These are phyloP conservation scores for Daldinia vernicosa DNA, from an alignment of 495 filamentous ascomycete genomes.

Conservation along the genomic window DNA sequence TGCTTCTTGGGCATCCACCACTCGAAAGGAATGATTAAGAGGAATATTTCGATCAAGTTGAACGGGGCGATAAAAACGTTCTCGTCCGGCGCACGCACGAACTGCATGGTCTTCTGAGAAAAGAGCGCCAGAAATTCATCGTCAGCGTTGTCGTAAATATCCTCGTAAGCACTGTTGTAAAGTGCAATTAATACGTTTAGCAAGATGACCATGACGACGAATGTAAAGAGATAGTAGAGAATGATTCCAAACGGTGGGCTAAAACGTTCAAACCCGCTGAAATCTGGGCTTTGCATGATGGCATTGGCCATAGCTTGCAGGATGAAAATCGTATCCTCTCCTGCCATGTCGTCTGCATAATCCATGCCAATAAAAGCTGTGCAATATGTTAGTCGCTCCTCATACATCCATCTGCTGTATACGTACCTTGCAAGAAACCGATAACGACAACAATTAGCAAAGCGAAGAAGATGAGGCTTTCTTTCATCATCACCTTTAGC, in stretches of 20 bases:
- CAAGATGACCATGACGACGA: conserved; percentile 93
- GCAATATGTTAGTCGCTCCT: too few relatives aligned
- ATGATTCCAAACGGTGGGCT: conserved; percentile 83
- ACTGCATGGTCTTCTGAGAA: conserved; percentile 91
- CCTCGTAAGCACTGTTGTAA: conserved; percentile 95
- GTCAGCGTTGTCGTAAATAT: conserved; percentile 92
- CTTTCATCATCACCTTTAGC: conserved; percentile 98
- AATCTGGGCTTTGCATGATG: conserved; percentile 90
- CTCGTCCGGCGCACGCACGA: conserved; percentile 95
- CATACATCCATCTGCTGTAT: too few relatives aligned
- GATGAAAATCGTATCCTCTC: conserved; percentile 72
- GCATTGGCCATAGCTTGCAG: conserved; percentile 90
- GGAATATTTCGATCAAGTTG: conserved; percentile 90
- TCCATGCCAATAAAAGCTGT: conserved; percentile 90
- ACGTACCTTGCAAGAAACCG: conserved; percentile 78
- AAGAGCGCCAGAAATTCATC: conserved; percentile 95
- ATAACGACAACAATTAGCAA: conserved; percentile 85
- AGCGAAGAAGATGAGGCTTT: conserved; percentile 96
- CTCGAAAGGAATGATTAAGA: conserved; percentile 82
- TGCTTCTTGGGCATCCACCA: conserved; percentile 82
- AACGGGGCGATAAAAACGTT: conserved; percentile 97
- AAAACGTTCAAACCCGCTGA: conserved; percentile 82
- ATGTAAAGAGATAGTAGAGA: conserved; percentile 95
- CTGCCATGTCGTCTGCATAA: conserved; percentile 72
- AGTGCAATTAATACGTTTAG: conserved; percentile 95